Percentiles rank a stretch among this genome's conserved stretches.
phyloP scores from a whole-genome alignment of 208 protist genomes.

The Crithidia fasciculata region DNA sequence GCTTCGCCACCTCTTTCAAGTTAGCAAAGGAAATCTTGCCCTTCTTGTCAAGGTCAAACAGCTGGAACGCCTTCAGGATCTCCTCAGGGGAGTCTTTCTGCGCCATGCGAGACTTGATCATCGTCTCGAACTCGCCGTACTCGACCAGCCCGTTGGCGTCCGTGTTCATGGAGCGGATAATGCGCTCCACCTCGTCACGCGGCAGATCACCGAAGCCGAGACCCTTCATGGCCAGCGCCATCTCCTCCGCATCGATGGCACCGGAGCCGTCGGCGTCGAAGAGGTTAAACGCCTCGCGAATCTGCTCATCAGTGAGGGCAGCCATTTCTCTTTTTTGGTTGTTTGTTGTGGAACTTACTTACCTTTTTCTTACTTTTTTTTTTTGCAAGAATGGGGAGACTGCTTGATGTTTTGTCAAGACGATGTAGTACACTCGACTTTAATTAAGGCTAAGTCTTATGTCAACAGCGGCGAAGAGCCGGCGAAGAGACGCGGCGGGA shows the following conservation, averaged over 20 bases:
- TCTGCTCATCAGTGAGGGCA: constrained; percentile 92
- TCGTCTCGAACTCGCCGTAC: constrained; percentile 90
- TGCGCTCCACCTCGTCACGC: constrained; percentile 93
- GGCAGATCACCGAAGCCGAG: constrained; percentile 95
- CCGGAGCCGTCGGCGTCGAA: constrained; percentile 96
- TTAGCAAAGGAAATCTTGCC: constrained; percentile 97
- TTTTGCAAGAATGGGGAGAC: no score
- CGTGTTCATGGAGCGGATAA: constrained; percentile 86
- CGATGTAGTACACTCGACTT: neutral
- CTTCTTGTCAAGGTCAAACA: constrained; percentile 97
- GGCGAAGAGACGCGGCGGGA: no score
- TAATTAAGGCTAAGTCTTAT: neutral
- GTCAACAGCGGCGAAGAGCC: neutral
- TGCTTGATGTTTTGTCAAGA: no score
- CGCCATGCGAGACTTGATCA: constrained; percentile 92
- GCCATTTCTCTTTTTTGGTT: constrained; percentile 55
- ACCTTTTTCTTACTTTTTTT: no score
- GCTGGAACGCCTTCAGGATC: constrained; percentile 95
- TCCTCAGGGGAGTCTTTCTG: constrained; percentile 94
- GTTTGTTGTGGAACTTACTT: neutral
- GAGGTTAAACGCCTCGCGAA: constrained; percentile 97
- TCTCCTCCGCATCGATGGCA: constrained; percentile 93
- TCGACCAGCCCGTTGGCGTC: constrained; percentile 90
- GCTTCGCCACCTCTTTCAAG: constrained; percentile 95
- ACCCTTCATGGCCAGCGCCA: constrained; percentile 95